Evolutionary conservation across 1,284 basidiomycete species (phyloP), one percentile per base, ranked within the genome.

Genomic region (Lignosus rhinocerotis): DNA sequence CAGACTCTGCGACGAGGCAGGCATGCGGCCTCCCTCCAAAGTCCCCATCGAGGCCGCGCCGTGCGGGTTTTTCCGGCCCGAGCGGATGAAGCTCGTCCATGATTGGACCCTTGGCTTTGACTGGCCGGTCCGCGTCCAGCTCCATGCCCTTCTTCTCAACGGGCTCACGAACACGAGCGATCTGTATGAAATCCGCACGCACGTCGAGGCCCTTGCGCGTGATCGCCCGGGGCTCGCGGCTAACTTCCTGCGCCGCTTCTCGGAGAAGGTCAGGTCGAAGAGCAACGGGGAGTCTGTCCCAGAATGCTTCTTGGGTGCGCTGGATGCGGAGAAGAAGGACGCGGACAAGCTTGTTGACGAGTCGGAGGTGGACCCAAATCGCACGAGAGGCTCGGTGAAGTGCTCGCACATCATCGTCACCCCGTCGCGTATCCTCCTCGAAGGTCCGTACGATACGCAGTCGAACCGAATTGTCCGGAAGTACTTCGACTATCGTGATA

Each of bases 361-460:
- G 16, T 9, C 19, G 8, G 41, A 48, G 36, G 8, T 17, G 4
- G 48, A 58, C 34, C 11, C 52, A 1, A 39, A 39, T n/a, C 42
- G 12, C 42, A 14, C 66, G 41, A 63, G 65, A 53, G 53, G 73
- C 39, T 73, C 67, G 55, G 83, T 84, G 61, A 72, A 75, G 25
- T 88, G 85, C 63, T 80, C 80, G 51, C 85, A 87, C 65, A 82
- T 87, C 38, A 86, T 83, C 5, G 83, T 90, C 53, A 88, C 88
- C 0, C 89, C 90, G 0, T 88, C 87, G 9, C 78, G 85, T 11
- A 73, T 86, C 55, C 70, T 86, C 8, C 76, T 92, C 16, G 87
- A 91, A 70, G 91, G 90, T 0, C 89, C 89, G 1, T 86, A 84
- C 58, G 71, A 84, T 3, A 82, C 82, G 17, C 87, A 90, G 62